Percentiles rank a stretch among this genome's conserved stretches.
phyloP scores from a whole-genome alignment of 768 basidiomycete genomes.

The Boletus pseudo-olivaceus region DNA sequence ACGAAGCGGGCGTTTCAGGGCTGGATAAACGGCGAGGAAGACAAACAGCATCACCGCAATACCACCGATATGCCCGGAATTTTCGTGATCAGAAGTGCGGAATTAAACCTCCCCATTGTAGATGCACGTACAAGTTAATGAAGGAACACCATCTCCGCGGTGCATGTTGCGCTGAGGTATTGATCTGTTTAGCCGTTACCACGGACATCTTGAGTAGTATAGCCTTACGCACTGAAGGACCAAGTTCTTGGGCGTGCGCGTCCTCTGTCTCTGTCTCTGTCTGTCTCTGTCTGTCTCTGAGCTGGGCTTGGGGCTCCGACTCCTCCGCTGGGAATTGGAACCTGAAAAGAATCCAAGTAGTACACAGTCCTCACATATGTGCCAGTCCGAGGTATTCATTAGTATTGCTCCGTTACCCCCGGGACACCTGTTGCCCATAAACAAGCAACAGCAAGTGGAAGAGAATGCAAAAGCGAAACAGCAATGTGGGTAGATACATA shows the following conservation, averaged over 20 bases:
- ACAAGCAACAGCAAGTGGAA: neutral
- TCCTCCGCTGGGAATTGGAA: too few relatives aligned
- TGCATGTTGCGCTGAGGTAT: conserved; percentile 69
- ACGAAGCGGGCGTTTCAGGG: conserved; percentile 50
- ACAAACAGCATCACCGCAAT: conserved; percentile 54
- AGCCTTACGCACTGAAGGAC: conserved; percentile 43
- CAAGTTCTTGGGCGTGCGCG: too few relatives aligned
- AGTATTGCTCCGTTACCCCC: too few relatives aligned
- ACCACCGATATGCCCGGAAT: conserved; percentile 63
- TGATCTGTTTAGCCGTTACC: neutral
- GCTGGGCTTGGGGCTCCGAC: too few relatives aligned
- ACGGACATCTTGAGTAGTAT: neutral
- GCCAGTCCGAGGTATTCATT: too few relatives aligned
- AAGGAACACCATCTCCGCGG: conserved; percentile 83
- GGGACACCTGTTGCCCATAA: neutral
- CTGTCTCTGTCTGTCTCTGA: too few relatives aligned
- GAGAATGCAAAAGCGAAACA: neutral
- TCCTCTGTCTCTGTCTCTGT: too few relatives aligned
- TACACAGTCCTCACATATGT: too few relatives aligned
- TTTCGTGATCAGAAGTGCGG: neutral
- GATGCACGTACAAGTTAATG: conserved; percentile 56
- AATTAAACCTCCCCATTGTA: neutral
- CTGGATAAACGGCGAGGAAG: conserved; percentile 80
- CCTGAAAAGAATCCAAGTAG: too few relatives aligned
- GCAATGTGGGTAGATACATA: conserved; percentile 6